Evolutionary conservation across 352 stramenopile species (phyloP).

Genomic region (Phytophthora capsici): DNA sequence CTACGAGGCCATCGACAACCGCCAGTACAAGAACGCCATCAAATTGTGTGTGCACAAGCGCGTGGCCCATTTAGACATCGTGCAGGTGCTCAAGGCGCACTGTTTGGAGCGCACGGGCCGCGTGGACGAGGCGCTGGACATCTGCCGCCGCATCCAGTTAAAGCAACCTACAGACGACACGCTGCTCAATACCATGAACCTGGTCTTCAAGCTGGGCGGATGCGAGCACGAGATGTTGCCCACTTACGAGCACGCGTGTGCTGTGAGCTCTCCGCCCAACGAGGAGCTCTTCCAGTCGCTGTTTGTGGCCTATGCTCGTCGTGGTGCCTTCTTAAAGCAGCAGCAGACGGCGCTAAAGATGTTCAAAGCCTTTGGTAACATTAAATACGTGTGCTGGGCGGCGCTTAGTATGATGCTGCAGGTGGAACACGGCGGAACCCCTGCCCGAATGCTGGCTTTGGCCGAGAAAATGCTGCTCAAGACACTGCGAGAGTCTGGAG

Average conservation of each 20-base stretch:
- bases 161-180: conserved; percentile 81
- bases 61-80: conserved; percentile 76
- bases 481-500: conserved; percentile 61
- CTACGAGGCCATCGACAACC: conserved; percentile 84
- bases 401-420: conserved; percentile 86
- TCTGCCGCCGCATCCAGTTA: conserved; percentile 69
- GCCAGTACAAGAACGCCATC: conserved; percentile 85
- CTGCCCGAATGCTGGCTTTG: conserved; percentile 76
- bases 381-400: conserved; percentile 86
- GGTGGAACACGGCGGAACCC: conserved; percentile 69
- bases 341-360: conserved; percentile 90
- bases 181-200: conserved; percentile 84
- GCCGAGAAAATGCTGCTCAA: conserved; percentile 87
- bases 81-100: conserved; percentile 86
- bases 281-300: conserved; percentile 79
- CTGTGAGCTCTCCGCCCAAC: conserved; percentile 49
- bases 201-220: conserved; percentile 81
- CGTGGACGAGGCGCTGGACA: conserved; percentile 72
- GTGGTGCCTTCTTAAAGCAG: conserved; percentile 82
- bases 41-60: conserved; percentile 87
- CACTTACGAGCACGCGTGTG: conserved; percentile 76
- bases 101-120: conserved; percentile 81
- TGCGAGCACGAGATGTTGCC: conserved; percentile 83
- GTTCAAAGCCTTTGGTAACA: conserved; percentile 77
- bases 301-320: conserved; percentile 72